These are phyloP conservation scores for Brassica hybrid DNA, from an alignment of 441 rosid genomes.

Conservation along the genomic window DNA sequence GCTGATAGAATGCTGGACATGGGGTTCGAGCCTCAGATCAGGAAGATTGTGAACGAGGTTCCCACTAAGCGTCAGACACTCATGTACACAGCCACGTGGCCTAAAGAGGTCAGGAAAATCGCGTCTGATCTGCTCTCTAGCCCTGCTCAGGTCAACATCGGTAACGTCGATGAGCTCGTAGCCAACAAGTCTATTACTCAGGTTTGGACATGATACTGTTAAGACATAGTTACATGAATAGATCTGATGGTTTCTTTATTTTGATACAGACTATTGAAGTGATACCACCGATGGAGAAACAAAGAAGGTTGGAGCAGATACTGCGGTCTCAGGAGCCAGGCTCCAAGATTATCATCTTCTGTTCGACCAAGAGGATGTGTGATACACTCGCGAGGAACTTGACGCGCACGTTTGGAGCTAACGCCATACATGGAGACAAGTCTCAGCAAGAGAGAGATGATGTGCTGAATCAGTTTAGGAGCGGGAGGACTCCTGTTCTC, in stretches of 20 bases:
- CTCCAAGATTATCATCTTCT: slow-evolving; percentile 90
- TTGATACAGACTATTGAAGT: slow-evolving; percentile 70
- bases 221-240: neutral
- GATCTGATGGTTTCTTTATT: too few relatives aligned
- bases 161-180: slow-evolving; percentile 95
- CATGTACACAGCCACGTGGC: slow-evolving; percentile 99
- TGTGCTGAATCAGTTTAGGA: slow-evolving; percentile 82
- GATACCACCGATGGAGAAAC: slow-evolving; percentile 81
- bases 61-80: slow-evolving; percentile 95
- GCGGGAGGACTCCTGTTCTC: slow-evolving; percentile 91
- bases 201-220: slow-evolving; percentile 51
- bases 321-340: slow-evolving; percentile 91
- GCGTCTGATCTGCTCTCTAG: slow-evolving; percentile 90
- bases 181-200: slow-evolving; percentile 98
- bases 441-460: slow-evolving; percentile 92
- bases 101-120: slow-evolving; percentile 91
- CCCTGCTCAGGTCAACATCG: slow-evolving; percentile 98
- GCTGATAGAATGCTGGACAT: slow-evolving; percentile 99
- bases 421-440: slow-evolving; percentile 98
- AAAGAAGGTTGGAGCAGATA: slow-evolving; percentile 85
- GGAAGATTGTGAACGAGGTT: slow-evolving; percentile 91
- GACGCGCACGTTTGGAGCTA: slow-evolving; percentile 82
- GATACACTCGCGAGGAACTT: slow-evolving; percentile 91
- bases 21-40: slow-evolving; percentile 99
- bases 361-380: slow-evolving; percentile 98